Evolutionary conservation across 805 yeast species (phyloP).

Genomic region (Schizosaccharomyces octosporus): DNA sequence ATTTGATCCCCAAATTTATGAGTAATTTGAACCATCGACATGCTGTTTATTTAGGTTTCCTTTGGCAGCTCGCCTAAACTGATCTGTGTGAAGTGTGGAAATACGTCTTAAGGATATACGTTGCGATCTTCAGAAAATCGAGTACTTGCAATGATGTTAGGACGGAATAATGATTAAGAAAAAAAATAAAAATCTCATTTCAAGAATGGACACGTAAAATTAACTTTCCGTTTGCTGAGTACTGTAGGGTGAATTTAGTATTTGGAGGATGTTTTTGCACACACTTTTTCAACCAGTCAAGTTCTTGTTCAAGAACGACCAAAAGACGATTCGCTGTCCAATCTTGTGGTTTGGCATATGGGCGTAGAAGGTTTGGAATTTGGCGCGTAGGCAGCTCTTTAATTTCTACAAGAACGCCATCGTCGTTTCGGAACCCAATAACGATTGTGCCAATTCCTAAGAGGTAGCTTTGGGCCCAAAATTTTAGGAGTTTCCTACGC

Average conservation of each 20-base stretch:
- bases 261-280: not conserved
- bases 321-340: slow-evolving; percentile 9
- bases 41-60: not conserved
- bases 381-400: slow-evolving; percentile 61
- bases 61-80: not conserved
- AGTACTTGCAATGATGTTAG: not conserved
- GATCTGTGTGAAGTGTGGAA: too few relatives aligned
- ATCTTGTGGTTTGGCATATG: not conserved
- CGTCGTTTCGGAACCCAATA: slow-evolving; percentile 69
- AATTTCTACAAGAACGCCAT: slow-evolving; percentile 33
- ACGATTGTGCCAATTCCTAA: slow-evolving; percentile 60
- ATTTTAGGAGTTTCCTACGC: slow-evolving; percentile 34
- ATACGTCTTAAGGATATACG: not conserved
- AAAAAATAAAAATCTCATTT: too few relatives aligned
- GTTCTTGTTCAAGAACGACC: not conserved
- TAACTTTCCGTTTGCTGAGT: not conserved
- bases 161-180: too few relatives aligned
- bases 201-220: not conserved
- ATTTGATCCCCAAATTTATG: not conserved
- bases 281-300: not conserved
- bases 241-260: not conserved
- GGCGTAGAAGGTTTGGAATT: slow-evolving; percentile 24
- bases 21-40: not conserved
- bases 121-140: not conserved
- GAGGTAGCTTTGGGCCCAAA: slow-evolving; percentile 88